These are phyloP conservation scores for Gastrolobium bilobum DNA, from an alignment of 306 rosid genomes.

Conservation along the genomic window DNA sequence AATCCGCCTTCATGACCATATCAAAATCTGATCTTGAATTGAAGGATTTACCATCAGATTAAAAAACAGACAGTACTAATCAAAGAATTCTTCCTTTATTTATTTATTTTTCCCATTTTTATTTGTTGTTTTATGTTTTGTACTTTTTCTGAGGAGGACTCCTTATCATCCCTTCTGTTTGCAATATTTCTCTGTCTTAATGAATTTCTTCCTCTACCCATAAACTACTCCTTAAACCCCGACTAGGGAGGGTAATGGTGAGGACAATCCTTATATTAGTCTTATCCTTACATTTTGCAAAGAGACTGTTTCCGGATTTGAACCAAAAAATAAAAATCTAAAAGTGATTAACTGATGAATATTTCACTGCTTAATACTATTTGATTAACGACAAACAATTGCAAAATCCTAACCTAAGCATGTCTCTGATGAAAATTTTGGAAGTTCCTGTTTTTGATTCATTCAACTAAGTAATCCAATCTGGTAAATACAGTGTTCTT, in stretches of 20 bases:
- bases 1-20: conserved; percentile 28
- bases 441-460: neutral
- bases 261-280: too few relatives aligned
- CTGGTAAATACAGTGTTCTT: conserved; percentile 31
- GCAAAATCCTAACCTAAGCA: neutral
- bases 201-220: neutral
- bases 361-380: neutral
- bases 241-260: too few relatives aligned
- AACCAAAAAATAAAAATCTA: too few relatives aligned
- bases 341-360: neutral
- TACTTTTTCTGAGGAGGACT: conserved; percentile 3
- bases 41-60: conserved; percentile 33
- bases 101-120: neutral
- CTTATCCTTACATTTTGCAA: too few relatives aligned
- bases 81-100: conserved; percentile 1
- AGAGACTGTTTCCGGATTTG: too few relatives aligned
- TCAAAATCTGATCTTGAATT: conserved; percentile 26
- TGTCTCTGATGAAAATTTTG: neutral
- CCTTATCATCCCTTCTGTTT: conserved; percentile 17
- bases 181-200: neutral
- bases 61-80: neutral
- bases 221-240: too few relatives aligned
- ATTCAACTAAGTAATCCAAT: conserved; percentile 17
- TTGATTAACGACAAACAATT: neutral
- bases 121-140: neutral